These are phyloP conservation scores for Podosphaera xanthii DNA, from an alignment of 2,329 filamentous ascomycete genomes.

Conservation along the genomic window DNA sequence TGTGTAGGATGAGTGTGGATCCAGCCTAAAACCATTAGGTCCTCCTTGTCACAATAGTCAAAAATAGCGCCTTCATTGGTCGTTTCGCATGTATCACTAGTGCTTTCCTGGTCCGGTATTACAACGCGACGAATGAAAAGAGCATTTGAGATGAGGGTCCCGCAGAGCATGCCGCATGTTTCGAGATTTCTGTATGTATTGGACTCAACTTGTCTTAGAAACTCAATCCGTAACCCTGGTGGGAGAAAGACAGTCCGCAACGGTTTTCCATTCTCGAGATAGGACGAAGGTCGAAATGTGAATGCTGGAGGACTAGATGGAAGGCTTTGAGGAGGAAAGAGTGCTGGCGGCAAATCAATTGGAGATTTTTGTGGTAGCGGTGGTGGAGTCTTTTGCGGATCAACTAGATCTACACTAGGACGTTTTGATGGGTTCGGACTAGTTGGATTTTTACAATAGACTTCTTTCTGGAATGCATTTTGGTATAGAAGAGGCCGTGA, in stretches of 20 bases:
- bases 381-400: conserved; percentile 11
- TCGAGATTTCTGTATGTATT: conserved; percentile 73
- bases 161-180: conserved; percentile 86
- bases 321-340: background rate
- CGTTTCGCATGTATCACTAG: conserved; percentile 85
- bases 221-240: conserved; percentile 44
- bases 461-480: conserved; percentile 2
- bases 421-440: conserved; percentile 2
- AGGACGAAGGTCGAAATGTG: conserved; percentile 65
- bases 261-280: conserved; percentile 71
- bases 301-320: conserved; percentile 19
- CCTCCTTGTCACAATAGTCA: conserved; percentile 42
- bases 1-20: conserved; percentile 95
- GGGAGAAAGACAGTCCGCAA: conserved; percentile 79
- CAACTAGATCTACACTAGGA: conserved; percentile 1
- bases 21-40: conserved; percentile 30
- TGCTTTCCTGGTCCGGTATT: conserved; percentile 76
- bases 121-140: conserved; percentile 75
- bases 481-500: conserved; percentile 25
- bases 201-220: conserved; percentile 46
- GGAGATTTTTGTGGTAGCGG: conserved; percentile 11
- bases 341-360: background rate
- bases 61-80: conserved; percentile 68
- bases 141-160: conserved; percentile 76
- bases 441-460: background rate